Evolutionary conservation across 2,329 filamentous ascomycete genomes (phyloP).

Genomic region (Penicillium freii): DNA sequence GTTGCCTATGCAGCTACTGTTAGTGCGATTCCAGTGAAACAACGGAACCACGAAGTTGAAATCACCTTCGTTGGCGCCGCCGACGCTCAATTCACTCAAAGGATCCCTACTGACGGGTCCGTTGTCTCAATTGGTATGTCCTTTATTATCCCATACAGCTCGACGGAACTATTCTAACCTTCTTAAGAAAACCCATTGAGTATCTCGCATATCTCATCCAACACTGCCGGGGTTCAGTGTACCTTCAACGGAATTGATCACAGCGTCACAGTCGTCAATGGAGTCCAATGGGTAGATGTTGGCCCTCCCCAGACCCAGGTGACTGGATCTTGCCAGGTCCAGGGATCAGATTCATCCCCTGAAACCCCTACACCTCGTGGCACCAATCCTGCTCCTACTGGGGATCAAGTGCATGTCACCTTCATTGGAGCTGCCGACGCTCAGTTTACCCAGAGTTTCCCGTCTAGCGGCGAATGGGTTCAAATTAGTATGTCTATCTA

Average conservation of each 20-base stretch:
- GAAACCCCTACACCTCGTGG: not conserved
- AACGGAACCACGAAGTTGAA: not conserved
- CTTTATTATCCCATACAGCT: not conserved
- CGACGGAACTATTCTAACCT: not conserved
- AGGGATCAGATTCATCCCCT: not conserved
- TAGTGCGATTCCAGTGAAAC: not conserved
- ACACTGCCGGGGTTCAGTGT: constrained; percentile 22
- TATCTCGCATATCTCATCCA: constrained; percentile 24
- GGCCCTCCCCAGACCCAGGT: constrained; percentile 32
- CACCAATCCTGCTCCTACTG: not conserved
- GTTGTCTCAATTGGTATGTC: not conserved
- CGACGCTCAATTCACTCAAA: constrained; percentile 11
- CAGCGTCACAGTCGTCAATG: constrained; percentile 20
- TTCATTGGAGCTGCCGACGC: constrained; percentile 7
- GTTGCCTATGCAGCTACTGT: not conserved
- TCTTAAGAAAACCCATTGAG: constrained; percentile 17
- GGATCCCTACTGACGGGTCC: constrained; percentile 11
- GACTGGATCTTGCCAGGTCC: constrained; percentile 6
- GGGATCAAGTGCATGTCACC: not conserved
- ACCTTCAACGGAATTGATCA: constrained; percentile 26
- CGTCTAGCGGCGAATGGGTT: not conserved
- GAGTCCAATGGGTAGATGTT: constrained; percentile 26
- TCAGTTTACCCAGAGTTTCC: constrained; percentile 3
- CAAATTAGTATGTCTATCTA: constrained; percentile 11
- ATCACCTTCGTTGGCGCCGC: constrained; percentile 17